Conservation (phyloP, 768 basidiomycete genomes). For the Clitopilus hobsonii region DNA sequence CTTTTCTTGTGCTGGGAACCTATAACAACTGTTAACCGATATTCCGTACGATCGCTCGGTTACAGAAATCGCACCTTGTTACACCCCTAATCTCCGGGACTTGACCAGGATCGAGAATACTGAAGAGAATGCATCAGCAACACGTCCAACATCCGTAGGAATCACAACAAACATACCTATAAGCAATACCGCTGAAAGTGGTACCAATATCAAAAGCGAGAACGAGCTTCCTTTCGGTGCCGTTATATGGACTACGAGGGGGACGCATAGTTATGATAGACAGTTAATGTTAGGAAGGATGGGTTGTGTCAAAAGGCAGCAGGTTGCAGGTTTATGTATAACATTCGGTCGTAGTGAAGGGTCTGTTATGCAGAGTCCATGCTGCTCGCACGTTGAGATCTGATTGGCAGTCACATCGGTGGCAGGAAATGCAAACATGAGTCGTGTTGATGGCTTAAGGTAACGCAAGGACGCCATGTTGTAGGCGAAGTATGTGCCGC, state of each 20-base stretch:
- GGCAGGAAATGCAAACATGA: too few species aligned
- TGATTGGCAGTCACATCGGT: neutral
- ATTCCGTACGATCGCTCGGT: constrained; percentile 22
- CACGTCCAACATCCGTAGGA: neutral
- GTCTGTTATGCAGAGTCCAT: neutral
- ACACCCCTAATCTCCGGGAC: constrained; percentile 39
- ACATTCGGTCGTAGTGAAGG: neutral
- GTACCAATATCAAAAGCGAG: constrained; percentile 46
- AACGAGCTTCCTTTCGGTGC: constrained; percentile 33
- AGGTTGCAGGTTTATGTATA: neutral
- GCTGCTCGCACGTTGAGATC: neutral
- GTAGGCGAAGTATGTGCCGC: too few species aligned
- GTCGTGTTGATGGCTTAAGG: too few species aligned
- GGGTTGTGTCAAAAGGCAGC: neutral
- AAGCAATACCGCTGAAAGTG: constrained; percentile 44
- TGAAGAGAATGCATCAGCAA: constrained; percentile 5
- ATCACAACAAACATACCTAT: constrained; percentile 16
- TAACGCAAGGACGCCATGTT: too few species aligned
- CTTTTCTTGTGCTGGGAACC: constrained; percentile 46
- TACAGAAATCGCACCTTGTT: constrained; percentile 28
- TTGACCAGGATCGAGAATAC: constrained; percentile 34
- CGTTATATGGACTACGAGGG: constrained; percentile 26
- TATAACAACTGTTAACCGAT: constrained; percentile 12
- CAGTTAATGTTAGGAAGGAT: neutral
- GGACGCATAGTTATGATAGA: constrained; percentile 3